phyloP scores from a whole-genome alignment of 306 rosid species.

The Crotalaria pallida region DNA sequence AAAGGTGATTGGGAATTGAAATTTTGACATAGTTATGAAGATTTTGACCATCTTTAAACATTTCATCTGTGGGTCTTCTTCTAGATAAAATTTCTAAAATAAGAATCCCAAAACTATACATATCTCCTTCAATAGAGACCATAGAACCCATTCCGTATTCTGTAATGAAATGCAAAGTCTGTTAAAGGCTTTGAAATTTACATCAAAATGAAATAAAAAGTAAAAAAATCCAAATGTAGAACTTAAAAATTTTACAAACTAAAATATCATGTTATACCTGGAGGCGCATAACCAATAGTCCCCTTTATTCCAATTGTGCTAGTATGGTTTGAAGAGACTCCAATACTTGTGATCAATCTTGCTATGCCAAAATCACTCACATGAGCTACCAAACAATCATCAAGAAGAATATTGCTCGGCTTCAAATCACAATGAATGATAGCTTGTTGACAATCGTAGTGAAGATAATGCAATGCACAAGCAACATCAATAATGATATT shows the following conservation, averaged over 20 bases:
- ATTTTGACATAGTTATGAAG: conserved; percentile 4
- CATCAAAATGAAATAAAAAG: background rate
- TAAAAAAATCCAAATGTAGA: background rate
- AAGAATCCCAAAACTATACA: conserved; percentile 22
- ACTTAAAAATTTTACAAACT: background rate
- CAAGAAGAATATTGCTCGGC: background rate
- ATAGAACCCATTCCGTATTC: conserved; percentile 15
- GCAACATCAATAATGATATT: background rate
- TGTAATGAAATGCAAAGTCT: background rate
- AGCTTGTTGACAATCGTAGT: background rate
- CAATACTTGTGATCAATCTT: background rate
- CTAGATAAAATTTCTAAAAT: conserved; percentile 18
- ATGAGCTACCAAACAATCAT: background rate
- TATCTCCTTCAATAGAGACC: conserved; percentile 1
- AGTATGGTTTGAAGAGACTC: background rate
- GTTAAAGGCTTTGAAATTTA: background rate
- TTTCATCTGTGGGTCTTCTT: background rate
- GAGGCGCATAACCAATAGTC: conserved; percentile 9
- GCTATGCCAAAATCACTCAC: background rate
- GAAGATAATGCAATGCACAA: background rate
- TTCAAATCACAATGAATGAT: background rate
- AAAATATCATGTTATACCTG: background rate
- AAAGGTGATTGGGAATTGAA: background rate
- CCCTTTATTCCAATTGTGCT: conserved; percentile 12
- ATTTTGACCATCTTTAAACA: background rate